Evolutionary conservation across 257 asterid genomes (phyloP).

Genomic region (Cinchona pubescens): DNA sequence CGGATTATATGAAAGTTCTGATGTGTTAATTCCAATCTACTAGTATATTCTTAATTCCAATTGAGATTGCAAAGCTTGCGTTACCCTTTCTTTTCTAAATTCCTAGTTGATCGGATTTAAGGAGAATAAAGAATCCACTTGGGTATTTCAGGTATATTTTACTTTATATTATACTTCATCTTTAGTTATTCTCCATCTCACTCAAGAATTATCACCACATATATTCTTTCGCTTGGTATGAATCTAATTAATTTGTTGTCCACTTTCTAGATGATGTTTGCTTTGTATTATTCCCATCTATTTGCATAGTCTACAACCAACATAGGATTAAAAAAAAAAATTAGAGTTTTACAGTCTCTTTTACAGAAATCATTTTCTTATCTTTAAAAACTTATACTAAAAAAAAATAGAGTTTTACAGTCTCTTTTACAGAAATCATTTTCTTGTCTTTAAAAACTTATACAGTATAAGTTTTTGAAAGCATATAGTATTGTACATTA

Average conservation of each 20-base stretch:
- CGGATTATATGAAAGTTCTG: background rate
- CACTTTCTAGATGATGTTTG: background rate
- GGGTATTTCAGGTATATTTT: background rate
- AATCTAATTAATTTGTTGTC: background rate
- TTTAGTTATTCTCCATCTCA: background rate
- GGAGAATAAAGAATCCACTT: conserved; percentile 10
- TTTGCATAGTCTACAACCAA: background rate
- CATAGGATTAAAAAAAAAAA: background rate
- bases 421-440: no score
- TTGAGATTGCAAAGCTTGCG: background rate
- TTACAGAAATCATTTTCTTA: no score
- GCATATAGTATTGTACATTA: no score
- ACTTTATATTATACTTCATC: background rate
- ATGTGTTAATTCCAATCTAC: no score
- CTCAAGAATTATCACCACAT: conserved; percentile 2
- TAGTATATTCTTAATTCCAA: background rate
- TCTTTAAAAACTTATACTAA: no score
- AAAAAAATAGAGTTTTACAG: no score
- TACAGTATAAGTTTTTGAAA: no score
- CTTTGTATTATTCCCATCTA: background rate
- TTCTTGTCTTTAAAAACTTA: no score
- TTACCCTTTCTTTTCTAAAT: background rate
- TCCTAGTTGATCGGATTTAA: background rate
- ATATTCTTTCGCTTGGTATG: background rate
- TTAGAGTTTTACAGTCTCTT: no score